Percentiles rank a stretch among this genome's conserved stretches.
Conservation (phyloP, 106 monocot genomes). For the Platanthera guangdongensis region DNA sequence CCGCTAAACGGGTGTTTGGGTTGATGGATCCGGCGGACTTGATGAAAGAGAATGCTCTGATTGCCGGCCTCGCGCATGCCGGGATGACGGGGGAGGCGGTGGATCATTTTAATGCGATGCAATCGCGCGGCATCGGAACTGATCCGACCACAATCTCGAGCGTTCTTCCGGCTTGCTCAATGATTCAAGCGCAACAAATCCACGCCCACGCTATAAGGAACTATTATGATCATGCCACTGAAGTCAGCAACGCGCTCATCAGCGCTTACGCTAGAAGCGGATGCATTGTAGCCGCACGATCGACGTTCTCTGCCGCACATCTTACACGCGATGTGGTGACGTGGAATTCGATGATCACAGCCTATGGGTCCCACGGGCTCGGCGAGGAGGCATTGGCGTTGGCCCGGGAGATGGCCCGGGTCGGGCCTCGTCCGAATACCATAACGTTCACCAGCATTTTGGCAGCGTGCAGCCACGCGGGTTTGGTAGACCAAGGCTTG, state of each 20-base stretch:
- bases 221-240: constrained; percentile 8
- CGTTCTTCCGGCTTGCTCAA: constrained; percentile 23
- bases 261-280: constrained; percentile 31
- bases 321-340: constrained; percentile 22
- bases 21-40: constrained; percentile 18
- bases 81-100: constrained; percentile 11
- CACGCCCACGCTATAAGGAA: constrained; percentile 13
- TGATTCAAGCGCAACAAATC: constrained; percentile 21
- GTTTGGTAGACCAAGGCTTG: constrained; percentile 26
- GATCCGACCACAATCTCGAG: constrained; percentile 20
- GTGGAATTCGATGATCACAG: constrained; percentile 37
- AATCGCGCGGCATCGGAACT: constrained; percentile 12
- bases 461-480: constrained; percentile 30
- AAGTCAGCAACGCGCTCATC: constrained; percentile 22
- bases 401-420: constrained; percentile 14
- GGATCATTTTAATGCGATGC: constrained; percentile 9
- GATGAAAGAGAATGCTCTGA: constrained; percentile 31
- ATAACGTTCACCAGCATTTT: constrained; percentile 29
- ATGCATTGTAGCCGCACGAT: constrained; percentile 20
- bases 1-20: constrained; percentile 13
- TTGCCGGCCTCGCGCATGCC: constrained; percentile 20
- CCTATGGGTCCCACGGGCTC: constrained; percentile 26
- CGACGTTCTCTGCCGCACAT: constrained; percentile 14
- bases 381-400: constrained; percentile 7
- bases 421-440: constrained; percentile 11